Evolutionary conservation across 2,329 filamentous ascomycete genomes (phyloP).

Genomic region (Hysterium pulicare): DNA sequence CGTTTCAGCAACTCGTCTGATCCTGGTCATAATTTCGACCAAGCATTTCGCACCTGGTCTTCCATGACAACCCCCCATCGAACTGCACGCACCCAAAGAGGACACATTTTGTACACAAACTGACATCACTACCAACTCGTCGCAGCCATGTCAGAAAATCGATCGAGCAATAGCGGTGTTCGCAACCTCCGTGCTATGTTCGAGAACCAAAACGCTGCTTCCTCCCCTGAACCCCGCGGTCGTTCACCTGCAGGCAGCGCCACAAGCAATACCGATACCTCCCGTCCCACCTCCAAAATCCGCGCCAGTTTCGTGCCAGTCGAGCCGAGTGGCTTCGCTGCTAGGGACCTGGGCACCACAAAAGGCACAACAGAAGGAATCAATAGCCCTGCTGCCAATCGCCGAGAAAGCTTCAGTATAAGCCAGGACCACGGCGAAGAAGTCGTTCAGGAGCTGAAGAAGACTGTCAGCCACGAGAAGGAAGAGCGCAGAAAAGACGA

Average conservation of each 20-base stretch:
- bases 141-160: constrained; percentile 46
- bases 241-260: constrained; percentile 38
- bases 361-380: constrained; percentile 14
- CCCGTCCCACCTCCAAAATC: constrained; percentile 42
- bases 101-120: constrained; percentile 1
- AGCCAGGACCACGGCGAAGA: constrained; percentile 33
- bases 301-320: constrained; percentile 49
- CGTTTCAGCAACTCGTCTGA: constrained; percentile 16
- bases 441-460: constrained; percentile 35
- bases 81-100: constrained; percentile 2
- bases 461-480: constrained; percentile 39
- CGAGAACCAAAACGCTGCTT: constrained; percentile 40
- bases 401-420: constrained; percentile 43
- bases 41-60: constrained; percentile 15
- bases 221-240: constrained; percentile 38
- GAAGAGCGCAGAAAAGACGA: constrained; percentile 36
- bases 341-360: constrained; percentile 14
- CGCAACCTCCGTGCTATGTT: constrained; percentile 50
- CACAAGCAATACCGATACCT: constrained; percentile 22
- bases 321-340: constrained; percentile 23
- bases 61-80: constrained; percentile 3
- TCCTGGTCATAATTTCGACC: constrained; percentile 17
- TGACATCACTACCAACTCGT: constrained; percentile 22
- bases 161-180: constrained; percentile 41
- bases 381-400: constrained; percentile 30